Percentiles rank a stretch among this genome's conserved stretches.
phyloP scores from a whole-genome alignment of 208 protist species.

The Porcisia hertigi region DNA sequence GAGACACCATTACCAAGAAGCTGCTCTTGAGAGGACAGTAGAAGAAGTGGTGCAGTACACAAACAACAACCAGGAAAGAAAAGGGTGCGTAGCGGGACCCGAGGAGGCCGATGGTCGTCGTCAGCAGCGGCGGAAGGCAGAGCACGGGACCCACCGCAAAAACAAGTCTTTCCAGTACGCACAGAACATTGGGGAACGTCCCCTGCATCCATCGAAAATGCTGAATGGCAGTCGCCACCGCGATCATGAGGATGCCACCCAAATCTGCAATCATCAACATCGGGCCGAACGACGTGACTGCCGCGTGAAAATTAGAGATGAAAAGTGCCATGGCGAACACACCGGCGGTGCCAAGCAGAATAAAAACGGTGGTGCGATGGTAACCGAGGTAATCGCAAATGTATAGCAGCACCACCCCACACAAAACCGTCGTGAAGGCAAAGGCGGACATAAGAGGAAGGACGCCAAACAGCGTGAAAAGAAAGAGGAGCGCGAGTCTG shows the following conservation, averaged over 20 bases:
- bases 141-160: constrained; percentile 67
- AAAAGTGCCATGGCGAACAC: constrained; percentile 61
- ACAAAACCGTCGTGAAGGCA: constrained; percentile 62
- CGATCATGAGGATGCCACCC: constrained; percentile 36
- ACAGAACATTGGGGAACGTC: constrained; percentile 65
- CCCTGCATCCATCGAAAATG: constrained; percentile 89
- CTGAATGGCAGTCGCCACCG: constrained; percentile 49
- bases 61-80: constrained; percentile 63
- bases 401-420: constrained; percentile 69
- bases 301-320: constrained; percentile 68
- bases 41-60: constrained; percentile 67
- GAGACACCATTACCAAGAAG: constrained; percentile 44
- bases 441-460: constrained; percentile 78
- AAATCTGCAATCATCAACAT: constrained; percentile 69
- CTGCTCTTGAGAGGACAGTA: constrained; percentile 79
- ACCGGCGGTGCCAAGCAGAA: constrained; percentile 45
- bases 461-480: constrained; percentile 64
- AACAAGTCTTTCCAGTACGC: constrained; percentile 64
- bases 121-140: constrained; percentile 65
- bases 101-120: constrained; percentile 60
- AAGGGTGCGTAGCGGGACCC: constrained; percentile 72
- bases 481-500: constrained; percentile 52
- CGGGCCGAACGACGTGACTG: constrained; percentile 56
- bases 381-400: constrained; percentile 79
- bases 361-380: constrained; percentile 50